phyloP scores from a whole-genome alignment of 2,329 filamentous ascomycete species.

The Trichoderma hamatum region DNA sequence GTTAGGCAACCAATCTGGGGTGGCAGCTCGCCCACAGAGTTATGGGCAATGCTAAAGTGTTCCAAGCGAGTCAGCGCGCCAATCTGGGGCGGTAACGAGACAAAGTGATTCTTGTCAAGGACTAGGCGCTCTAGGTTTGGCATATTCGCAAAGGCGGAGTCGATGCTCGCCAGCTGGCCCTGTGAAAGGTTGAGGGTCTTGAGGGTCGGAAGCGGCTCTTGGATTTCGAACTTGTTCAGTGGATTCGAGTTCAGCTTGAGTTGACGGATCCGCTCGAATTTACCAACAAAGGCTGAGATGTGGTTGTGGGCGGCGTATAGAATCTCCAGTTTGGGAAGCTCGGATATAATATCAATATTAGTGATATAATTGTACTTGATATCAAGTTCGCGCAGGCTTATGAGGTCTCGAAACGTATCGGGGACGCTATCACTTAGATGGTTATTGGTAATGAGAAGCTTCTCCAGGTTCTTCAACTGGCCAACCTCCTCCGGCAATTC shows the following conservation, averaged over 20 bases:
- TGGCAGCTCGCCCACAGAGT: slow-evolving; percentile 81
- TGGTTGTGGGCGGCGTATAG: slow-evolving; percentile 90
- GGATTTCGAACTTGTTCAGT: slow-evolving; percentile 89
- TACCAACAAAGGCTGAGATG: slow-evolving; percentile 85
- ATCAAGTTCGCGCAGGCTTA: slow-evolving; percentile 85
- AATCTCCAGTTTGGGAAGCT: slow-evolving; percentile 83
- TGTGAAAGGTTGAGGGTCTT: slow-evolving; percentile 88
- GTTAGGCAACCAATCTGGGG: slow-evolving; percentile 83
- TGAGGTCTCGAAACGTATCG: slow-evolving; percentile 69
- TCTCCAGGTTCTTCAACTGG: slow-evolving; percentile 76
- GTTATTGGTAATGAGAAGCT: slow-evolving; percentile 95
- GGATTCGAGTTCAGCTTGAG: slow-evolving; percentile 94
- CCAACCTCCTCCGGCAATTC: slow-evolving; percentile 78
- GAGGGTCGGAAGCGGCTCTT: slow-evolving; percentile 74
- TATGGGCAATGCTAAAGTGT: slow-evolving; percentile 91
- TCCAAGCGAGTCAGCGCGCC: slow-evolving; percentile 82
- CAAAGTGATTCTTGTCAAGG: slow-evolving; percentile 94
- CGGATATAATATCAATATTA: slow-evolving; percentile 83
- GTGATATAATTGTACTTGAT: slow-evolving; percentile 90
- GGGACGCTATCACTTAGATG: slow-evolving; percentile 77
- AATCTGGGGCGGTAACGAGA: slow-evolving; percentile 82
- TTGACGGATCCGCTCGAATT: slow-evolving; percentile 81
- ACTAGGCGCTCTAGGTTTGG: slow-evolving; percentile 84
- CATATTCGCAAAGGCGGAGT: slow-evolving; percentile 85
- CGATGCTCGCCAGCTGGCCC: slow-evolving; percentile 86